These are phyloP conservation scores for Tilletia walkeri DNA, from an alignment of 1,284 basidiomycete genomes.

Conservation along the genomic window DNA sequence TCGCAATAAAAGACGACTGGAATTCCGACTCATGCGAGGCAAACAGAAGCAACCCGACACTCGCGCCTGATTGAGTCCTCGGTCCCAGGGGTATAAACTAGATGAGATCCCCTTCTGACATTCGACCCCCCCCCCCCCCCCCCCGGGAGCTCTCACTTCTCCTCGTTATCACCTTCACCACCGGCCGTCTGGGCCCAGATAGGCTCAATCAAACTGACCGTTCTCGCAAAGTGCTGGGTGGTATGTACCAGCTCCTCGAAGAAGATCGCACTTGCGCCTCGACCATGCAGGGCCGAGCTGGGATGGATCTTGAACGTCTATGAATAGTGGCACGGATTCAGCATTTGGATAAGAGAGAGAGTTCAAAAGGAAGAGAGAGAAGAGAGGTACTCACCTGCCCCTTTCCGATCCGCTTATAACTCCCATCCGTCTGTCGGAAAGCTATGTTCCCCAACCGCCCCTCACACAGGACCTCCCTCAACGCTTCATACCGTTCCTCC, in stretches of 20 bases:
- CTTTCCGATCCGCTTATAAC: constrained; percentile 30
- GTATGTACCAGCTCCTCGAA: constrained; percentile 55
- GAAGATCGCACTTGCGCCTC: constrained; percentile 31
- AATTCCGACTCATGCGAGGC: too few species aligned
- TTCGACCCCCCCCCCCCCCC: background rate
- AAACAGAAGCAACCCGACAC: too few species aligned
- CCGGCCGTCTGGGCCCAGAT: constrained; percentile 38
- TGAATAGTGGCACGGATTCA: background rate
- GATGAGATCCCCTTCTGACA: background rate
- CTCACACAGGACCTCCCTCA: constrained; percentile 13
- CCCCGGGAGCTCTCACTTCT: background rate
- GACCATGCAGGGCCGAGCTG: constrained; percentile 37
- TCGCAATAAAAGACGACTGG: too few species aligned
- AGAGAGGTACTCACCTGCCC: background rate
- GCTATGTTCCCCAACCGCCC: constrained; percentile 24
- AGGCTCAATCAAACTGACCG: constrained; percentile 46
- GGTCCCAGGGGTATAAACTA: too few species aligned
- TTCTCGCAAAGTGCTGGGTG: constrained; percentile 47
- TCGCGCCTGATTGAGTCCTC: too few species aligned
- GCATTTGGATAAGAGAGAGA: background rate
- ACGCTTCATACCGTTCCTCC: constrained; percentile 16
- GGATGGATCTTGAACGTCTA: constrained; percentile 50
- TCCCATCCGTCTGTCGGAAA: constrained; percentile 38
- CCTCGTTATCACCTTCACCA: background rate
- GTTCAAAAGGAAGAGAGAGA: background rate